Conservation (phyloP, 1,284 basidiomycete genomes). For the Puccinia coronata region DNA sequence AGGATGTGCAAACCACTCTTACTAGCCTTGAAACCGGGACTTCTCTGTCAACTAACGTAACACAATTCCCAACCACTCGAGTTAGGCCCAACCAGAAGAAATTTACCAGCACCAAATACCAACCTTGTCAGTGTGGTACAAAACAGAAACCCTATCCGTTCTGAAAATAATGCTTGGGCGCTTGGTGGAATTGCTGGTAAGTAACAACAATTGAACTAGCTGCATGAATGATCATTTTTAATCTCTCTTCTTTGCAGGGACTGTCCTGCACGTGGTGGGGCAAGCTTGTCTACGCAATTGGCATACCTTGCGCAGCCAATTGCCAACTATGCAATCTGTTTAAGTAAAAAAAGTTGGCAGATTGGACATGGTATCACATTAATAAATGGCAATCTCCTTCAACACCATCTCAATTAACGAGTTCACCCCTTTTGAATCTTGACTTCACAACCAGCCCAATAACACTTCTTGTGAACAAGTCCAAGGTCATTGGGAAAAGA, state of each 20-base stretch:
- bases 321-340: background rate
- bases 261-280: background rate
- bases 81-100: background rate
- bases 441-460: background rate
- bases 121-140: background rate
- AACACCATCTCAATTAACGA: background rate
- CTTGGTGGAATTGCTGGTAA: background rate
- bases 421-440: background rate
- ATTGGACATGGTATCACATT: background rate
- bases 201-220: background rate
- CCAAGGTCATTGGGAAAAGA: background rate
- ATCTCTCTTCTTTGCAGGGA: background rate
- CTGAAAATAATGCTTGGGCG: background rate
- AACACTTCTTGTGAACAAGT: background rate
- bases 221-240: no score
- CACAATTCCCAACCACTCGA: background rate
- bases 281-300: background rate
- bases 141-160: background rate
- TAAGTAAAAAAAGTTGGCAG: background rate
- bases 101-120: background rate
- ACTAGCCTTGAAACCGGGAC: background rate
- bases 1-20: background rate
- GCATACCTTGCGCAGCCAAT: background rate
- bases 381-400: background rate
- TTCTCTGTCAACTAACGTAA: background rate